These are phyloP conservation scores for Colletotrichum magnum DNA, from an alignment of 2,329 filamentous ascomycete genomes.

Conservation along the genomic window DNA sequence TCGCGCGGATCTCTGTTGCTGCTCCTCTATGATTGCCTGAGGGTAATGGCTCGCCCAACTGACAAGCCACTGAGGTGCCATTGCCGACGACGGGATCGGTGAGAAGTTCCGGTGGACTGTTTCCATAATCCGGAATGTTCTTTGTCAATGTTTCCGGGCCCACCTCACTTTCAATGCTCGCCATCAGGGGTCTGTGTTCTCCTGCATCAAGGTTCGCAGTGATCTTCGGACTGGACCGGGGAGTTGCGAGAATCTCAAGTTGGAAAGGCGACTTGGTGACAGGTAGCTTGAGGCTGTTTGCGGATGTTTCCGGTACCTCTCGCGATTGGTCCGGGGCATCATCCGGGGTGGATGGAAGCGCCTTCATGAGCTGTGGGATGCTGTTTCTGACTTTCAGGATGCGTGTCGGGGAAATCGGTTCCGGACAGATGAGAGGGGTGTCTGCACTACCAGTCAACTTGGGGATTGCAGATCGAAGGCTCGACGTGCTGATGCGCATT, in stretches of 20 bases:
- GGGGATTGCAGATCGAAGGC: slow-evolving; percentile 11
- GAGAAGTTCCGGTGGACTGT: slow-evolving; percentile 13
- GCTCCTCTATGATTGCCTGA: neutral
- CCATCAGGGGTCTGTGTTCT: slow-evolving; percentile 30
- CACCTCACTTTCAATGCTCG: slow-evolving; percentile 25
- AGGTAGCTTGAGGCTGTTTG: slow-evolving; percentile 26
- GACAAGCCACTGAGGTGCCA: no score
- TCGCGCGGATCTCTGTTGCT: slow-evolving; percentile 34
- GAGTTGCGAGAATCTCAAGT: slow-evolving; percentile 33
- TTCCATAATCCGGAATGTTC: neutral
- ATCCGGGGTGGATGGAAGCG: slow-evolving; percentile 61
- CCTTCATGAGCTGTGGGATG: slow-evolving; percentile 67
- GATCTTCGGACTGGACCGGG: slow-evolving; percentile 27
- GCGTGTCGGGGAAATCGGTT: slow-evolving; percentile 62
- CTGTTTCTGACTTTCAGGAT: slow-evolving; percentile 63
- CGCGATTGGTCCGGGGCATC: slow-evolving; percentile 34
- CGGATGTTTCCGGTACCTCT: neutral
- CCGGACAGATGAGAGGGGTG: slow-evolving; percentile 57
- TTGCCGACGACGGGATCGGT: neutral
- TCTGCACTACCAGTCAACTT: neutral
- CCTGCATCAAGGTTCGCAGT: slow-evolving; percentile 15
- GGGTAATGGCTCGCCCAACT: no score
- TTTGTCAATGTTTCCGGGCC: neutral
- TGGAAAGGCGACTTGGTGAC: slow-evolving; percentile 40
- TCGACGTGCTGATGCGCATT: slow-evolving; percentile 41